These are phyloP conservation scores for Tolypocladium tundrense DNA, from an alignment of 2,329 filamentous ascomycete species.

Conservation along the genomic window DNA sequence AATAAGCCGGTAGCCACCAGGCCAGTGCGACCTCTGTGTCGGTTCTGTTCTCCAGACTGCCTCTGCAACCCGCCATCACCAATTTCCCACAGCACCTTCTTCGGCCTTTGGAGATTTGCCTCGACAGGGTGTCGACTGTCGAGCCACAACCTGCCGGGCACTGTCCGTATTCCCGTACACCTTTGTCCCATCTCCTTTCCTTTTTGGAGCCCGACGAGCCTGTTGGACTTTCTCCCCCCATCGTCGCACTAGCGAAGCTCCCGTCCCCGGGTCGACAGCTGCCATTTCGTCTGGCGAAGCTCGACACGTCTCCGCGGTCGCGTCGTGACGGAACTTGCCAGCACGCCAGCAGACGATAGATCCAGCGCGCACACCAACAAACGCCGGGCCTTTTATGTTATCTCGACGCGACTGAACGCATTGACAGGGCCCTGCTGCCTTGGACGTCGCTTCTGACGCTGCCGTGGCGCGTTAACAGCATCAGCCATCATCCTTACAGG, in stretches of 20 bases:
- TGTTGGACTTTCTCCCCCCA: background rate
- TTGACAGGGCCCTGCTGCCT: slow-evolving; percentile 3
- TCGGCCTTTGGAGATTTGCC: slow-evolving; percentile 3
- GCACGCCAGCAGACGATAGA: slow-evolving; percentile 1
- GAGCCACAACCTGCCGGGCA: background rate
- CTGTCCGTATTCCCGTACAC: background rate
- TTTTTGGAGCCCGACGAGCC: background rate
- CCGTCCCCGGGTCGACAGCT: background rate
- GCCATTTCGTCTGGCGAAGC: background rate
- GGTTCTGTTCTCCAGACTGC: background rate
- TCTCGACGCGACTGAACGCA: slow-evolving; percentile 3
- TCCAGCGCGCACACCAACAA: background rate
- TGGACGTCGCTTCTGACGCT: slow-evolving; percentile 3
- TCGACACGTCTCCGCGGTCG: background rate
- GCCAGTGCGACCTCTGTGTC: background rate
- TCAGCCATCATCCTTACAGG: slow-evolving; percentile 7
- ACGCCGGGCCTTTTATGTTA: slow-evolving; percentile 6
- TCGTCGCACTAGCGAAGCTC: background rate
- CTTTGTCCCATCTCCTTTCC: background rate
- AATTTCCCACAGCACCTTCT: slow-evolving; percentile 7
- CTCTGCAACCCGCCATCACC: slow-evolving; percentile 1
- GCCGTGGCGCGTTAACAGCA: slow-evolving; percentile 12
- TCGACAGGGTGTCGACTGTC: slow-evolving; percentile 2
- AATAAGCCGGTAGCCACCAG: slow-evolving; percentile 3
- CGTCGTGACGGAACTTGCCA: background rate